Base-by-base conservation (phyloP, 2,329 filamentous ascomycete species). In the Sarocladium strictum region DNA sequence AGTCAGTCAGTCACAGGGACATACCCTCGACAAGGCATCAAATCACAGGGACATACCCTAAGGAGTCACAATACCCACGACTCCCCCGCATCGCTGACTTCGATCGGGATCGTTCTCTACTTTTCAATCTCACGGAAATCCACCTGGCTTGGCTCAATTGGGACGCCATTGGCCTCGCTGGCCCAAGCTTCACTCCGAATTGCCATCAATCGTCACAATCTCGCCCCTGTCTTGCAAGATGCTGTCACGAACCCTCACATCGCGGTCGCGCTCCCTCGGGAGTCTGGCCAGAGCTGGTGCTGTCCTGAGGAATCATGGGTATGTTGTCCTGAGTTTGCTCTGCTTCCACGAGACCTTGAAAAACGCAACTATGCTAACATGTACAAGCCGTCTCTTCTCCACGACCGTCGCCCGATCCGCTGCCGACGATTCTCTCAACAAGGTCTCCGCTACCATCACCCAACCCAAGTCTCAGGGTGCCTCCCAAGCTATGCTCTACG, bases 401-500 rank as follows among this genome's bases (percentile, higher is more conserved):
- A 70, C 74, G 43, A 80, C 81, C 17, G 63, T 77, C 27, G 67
- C 76, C 61, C 71, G 74, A 58, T 74, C 67, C 60, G 65, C 69
- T 55, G 64, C 71, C 61, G 74, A 83, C 57, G 74, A 79, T 43
- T 71, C 78, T 63, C 82, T 96, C 70, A 99, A 99, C 80, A 90
- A 84, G 70, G 78, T 93, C 68, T 97, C 92, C 58, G 77, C 84
- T 58, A 72, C 78, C 68, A 93, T 99, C 76, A 99, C 94, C 24
- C 92, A 97, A 75, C 93, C 92, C 68, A 97, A 97, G 77, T 94
- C 93, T 32, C 94, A 99, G 77, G 94, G 94, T 62, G 94, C 95
- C 54, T 97, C 94, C 40, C 94, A 99, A 77, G 94, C 95, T 60
- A 99, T 99, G 95, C 80, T 99, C 55, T 99, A 96, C 77, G 94